Evolutionary conservation across 257 asterid genomes (phyloP).

Genomic region (Mitragyna speciosa): DNA sequence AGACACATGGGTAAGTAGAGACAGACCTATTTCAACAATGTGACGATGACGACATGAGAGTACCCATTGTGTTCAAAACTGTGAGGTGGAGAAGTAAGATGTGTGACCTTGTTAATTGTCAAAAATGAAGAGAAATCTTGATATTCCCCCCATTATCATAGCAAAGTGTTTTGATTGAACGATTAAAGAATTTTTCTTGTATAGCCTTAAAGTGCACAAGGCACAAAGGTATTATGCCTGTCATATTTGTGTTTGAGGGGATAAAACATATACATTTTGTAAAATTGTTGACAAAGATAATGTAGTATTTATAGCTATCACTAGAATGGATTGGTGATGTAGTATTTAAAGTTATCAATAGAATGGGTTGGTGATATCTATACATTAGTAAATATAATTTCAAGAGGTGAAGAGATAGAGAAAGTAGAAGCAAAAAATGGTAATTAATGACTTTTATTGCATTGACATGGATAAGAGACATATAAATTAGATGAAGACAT

Average conservation of each 20-base stretch:
- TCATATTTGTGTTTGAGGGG: background rate
- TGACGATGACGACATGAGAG: background rate
- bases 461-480: background rate
- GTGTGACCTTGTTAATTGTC: background rate
- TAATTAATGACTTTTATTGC: background rate
- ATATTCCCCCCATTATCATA: constrained; percentile 5
- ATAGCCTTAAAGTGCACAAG: background rate
- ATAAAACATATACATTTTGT: constrained; percentile 3
- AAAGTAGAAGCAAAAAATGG: background rate
- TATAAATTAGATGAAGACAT: background rate
- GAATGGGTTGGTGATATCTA: background rate
- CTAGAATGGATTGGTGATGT: too few relatives aligned
- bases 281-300: background rate
- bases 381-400: background rate
- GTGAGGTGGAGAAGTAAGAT: background rate
- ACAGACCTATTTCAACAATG: background rate
- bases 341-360: background rate
- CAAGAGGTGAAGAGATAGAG: background rate
- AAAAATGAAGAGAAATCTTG: background rate
- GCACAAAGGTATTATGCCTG: background rate
- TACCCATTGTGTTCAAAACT: background rate
- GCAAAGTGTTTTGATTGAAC: background rate
- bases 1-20: background rate
- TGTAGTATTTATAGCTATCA: too few relatives aligned
- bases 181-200: background rate